A percentile compares a stretch with the other conserved stretches of the same genome.
Conservation (phyloP, 2,329 filamentous ascomycete species). For the Aspergillus ruber region DNA sequence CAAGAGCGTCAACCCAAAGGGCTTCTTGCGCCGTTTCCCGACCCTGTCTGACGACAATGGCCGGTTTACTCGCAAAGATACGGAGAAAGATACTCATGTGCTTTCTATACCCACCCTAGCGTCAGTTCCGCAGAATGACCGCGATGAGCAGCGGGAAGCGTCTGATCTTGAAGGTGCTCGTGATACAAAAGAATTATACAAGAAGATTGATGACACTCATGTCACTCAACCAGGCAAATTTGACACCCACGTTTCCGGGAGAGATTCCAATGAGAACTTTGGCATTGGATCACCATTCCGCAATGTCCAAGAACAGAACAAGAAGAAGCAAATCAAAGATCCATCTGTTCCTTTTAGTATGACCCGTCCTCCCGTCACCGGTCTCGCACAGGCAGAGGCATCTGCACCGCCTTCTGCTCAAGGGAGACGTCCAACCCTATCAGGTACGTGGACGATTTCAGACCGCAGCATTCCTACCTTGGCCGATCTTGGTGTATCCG, state of each 20-base stretch:
- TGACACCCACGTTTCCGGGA: conserved; percentile 3
- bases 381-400: conserved; percentile 37
- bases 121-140: conserved; percentile 39
- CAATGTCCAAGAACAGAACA: conserved; percentile 15
- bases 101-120: conserved; percentile 48
- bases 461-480: conserved; percentile 39
- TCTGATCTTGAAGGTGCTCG: conserved; percentile 11
- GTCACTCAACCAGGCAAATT: conserved; percentile 12
- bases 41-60: conserved; percentile 30
- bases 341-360: conserved; percentile 23
- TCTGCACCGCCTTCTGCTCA: conserved; percentile 18
- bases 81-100: conserved; percentile 32
- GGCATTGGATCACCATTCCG: conserved; percentile 26
- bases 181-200: conserved; percentile 5
- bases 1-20: conserved; percentile 20
- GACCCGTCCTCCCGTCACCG: conserved; percentile 39
- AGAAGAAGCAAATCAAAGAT: conserved; percentile 21
- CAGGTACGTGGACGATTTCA: conserved; percentile 54
- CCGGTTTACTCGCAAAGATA: conserved; percentile 25
- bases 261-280: conserved; percentile 16
- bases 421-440: conserved; percentile 28
- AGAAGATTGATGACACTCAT: conserved; percentile 3
- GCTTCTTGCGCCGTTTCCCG: conserved; percentile 25
- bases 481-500: conserved; percentile 39
- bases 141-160: conserved; percentile 21